Evolutionary conservation across 352 stramenopile species (phyloP), one percentile per base, ranked within the genome.

Genomic region (Phytophthora syringae): DNA sequence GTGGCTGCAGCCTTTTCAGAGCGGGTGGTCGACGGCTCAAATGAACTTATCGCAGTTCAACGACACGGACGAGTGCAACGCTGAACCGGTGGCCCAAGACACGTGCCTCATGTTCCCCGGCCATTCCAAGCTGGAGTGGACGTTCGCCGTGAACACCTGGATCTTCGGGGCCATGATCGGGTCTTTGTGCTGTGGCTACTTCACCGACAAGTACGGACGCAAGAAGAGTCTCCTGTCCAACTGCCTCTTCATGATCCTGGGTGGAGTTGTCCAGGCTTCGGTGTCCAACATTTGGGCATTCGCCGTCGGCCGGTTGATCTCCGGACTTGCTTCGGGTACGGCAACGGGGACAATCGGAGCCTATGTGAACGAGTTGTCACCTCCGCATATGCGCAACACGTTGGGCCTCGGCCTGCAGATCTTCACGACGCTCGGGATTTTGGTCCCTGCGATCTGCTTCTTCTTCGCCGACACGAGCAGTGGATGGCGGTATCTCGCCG

Each of bases 321-420:
- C 76, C 0, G 76, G 76, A 5, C 40, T 82, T 12, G 74, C 72
- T 1, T 76, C 70, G 3, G 60, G 60, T 3, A 52, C 55, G 18
- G 44, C 55, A 30, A 63, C 55, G 10, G 44, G 43, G 9, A 55
- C 55, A 3, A 55, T 63, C 32, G 54, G 54, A 7, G 42, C 30
- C 28, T 78, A 76, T 48, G 78, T 86, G 55, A 82, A 77, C n/a
- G n/a, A n/a, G n/a, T n/a, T n/a, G n/a, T n/a, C n/a, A n/a, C n/a
- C n/a, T n/a, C n/a, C n/a, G n/a, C 52, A 77, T 34, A 66, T 83
- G 51, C 72, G 75, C 36, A 76, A 72, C 64, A 63, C 59, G 2
- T 57, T 82, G 22, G 74, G 71, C 32, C 52, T 70, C 3, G 67
- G 73, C 5, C 65, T 84, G 24, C 78, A 88, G 50, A 74, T 83